Evolutionary conservation across 2,329 filamentous ascomycete genomes (phyloP).

Genomic region (Epichloe glyceriae): DNA sequence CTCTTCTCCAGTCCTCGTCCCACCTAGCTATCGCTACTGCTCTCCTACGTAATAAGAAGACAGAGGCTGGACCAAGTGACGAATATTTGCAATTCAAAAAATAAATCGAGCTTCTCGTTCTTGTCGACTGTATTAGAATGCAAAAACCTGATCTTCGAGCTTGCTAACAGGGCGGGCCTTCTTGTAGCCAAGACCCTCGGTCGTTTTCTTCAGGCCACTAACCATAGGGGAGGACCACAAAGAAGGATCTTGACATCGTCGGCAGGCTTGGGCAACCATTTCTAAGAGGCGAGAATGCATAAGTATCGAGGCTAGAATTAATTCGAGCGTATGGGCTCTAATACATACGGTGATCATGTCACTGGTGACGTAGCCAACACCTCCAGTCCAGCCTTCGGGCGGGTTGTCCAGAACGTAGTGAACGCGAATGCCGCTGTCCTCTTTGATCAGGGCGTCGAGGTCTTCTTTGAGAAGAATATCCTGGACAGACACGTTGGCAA

Average conservation of each 20-base stretch:
- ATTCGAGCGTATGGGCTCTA: not conserved
- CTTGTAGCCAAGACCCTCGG: constrained; percentile 76
- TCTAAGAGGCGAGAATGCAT: constrained; percentile 20
- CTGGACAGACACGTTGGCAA: constrained; percentile 86
- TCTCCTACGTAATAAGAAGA: too few relatives aligned
- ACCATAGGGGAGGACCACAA: constrained; percentile 97
- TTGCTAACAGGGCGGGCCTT: constrained; percentile 95
- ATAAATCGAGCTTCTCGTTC: not conserved
- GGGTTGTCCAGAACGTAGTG: constrained; percentile 97
- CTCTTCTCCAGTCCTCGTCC: not conserved
- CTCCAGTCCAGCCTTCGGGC: constrained; percentile 80
- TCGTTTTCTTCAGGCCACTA: constrained; percentile 90
- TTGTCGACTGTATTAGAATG: constrained; percentile 43
- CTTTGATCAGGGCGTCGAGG: constrained; percentile 61
- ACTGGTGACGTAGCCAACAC: constrained; percentile 84
- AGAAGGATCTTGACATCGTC: constrained; percentile 85
- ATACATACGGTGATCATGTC: constrained; percentile 78
- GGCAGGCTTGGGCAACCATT: constrained; percentile 70
- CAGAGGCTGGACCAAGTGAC: not conserved
- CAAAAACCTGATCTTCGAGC: constrained; percentile 95
- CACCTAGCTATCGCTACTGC: not conserved
- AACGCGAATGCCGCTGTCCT: constrained; percentile 72
- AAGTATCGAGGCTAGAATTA: not conserved
- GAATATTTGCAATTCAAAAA: not conserved
- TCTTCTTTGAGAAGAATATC: constrained; percentile 93